These are phyloP conservation scores for Cinchona pubescens DNA, from an alignment of 257 asterid genomes.

Conservation along the genomic window DNA sequence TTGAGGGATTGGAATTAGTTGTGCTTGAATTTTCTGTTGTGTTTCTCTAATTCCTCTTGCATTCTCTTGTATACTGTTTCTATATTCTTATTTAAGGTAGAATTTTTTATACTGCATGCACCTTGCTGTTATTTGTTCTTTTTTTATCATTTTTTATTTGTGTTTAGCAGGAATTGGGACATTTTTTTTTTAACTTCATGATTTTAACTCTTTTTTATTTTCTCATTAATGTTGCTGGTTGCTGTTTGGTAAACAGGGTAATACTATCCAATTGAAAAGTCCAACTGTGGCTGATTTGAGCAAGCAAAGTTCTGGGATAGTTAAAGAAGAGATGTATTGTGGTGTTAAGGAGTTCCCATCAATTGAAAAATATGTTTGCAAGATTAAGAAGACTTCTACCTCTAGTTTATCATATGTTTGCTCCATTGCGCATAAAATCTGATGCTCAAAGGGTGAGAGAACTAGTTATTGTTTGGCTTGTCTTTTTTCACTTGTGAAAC, in stretches of 20 bases:
- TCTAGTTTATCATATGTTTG: constrained; percentile 35
- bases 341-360: constrained; percentile 18
- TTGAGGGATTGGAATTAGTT: not conserved
- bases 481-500: constrained; percentile 87
- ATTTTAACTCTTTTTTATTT: constrained; percentile 10
- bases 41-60: not conserved
- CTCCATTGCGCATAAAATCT: constrained; percentile 45
- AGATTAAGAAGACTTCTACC: constrained; percentile 22
- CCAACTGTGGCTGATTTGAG: constrained; percentile 11
- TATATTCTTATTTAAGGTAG: not conserved
- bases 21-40: not conserved
- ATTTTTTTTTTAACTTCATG: not conserved
- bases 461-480: constrained; percentile 80
- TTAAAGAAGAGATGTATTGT: constrained; percentile 20
- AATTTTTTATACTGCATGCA: no score
- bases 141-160: constrained; percentile 5
- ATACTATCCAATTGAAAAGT: constrained; percentile 19
- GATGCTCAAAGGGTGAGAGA: constrained; percentile 54
- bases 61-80: not conserved
- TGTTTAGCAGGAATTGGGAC: not conserved
- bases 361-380: constrained; percentile 22
- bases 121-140: not conserved
- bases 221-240: constrained; percentile 19
- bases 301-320: constrained; percentile 24
- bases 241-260: constrained; percentile 39